Evolutionary conservation across 192 early-diverging fungal genomes (phyloP), one percentile per base, ranked within the genome.

Genomic region (Coemansia sp.): DNA sequence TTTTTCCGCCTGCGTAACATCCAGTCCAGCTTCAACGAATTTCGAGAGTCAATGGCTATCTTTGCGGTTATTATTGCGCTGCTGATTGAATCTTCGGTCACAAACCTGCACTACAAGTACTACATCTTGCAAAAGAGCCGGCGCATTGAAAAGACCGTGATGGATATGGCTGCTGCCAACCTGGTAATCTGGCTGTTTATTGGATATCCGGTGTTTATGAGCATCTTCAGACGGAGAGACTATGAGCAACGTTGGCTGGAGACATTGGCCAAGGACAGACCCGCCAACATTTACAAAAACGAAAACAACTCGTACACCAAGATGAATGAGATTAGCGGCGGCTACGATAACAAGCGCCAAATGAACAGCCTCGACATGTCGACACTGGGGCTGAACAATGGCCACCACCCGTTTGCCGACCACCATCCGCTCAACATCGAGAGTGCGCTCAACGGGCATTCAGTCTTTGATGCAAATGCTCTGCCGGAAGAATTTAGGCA

Each of bases 1-100:
- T 50, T 72, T 14, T 62, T 50, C 40, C 63, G 70, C 11, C 51
- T 73, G 53, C 70, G 70, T 40, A 73, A 73, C 17, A 73, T 73
- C 9, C 70, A 73, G 46, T 65, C 66, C 16, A 65, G 61, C 32
- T 76, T 76, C 30, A 76, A 76, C 41, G 72, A 76, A 51, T 64
- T 64, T 26, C 40, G 32, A 45, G 72, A 69, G 30, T 68, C 72
- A 6, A 45, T 76, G 34, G 55, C 46, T 0, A 56, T 73, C 18
- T 66, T 73, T 54, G 63, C 45, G 10, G 50, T 66, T 40, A 60
- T 56, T 20, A 62, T 73, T 1, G 44, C 42, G 11, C 45, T 55
- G 5, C 50, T 73, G 7, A 58, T 58, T 0, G 64, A 73, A 30
- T 61, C 69, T 0, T 48, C 53, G 2, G 51, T 71, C 14, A 58